Conservation (phyloP, 192 early-diverging fungal genomes). For the Podila epigama region DNA sequence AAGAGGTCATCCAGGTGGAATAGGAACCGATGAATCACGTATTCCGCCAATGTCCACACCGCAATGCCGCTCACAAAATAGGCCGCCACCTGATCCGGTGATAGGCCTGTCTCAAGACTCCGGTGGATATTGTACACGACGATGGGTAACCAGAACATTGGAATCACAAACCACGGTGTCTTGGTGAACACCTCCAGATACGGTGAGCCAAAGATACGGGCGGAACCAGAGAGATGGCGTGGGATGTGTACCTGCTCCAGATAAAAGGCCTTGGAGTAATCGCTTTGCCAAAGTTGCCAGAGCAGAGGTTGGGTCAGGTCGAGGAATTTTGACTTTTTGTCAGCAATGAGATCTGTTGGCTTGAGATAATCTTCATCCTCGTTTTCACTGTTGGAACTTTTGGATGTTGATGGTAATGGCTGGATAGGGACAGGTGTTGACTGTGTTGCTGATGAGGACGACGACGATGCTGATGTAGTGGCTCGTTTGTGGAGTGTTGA, state of each 20-base stretch:
- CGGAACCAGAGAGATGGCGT: slow-evolving; percentile 76
- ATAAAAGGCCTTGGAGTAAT: slow-evolving; percentile 85
- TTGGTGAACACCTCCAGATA: slow-evolving; percentile 85
- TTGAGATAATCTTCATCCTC: slow-evolving; percentile 49
- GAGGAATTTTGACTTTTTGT: slow-evolving; percentile 76
- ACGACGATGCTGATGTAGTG: background rate
- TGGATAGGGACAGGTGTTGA: background rate
- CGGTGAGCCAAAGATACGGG: slow-evolving; percentile 84
- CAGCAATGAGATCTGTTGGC: slow-evolving; percentile 54
- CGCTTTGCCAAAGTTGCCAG: slow-evolving; percentile 75
- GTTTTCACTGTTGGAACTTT: background rate
- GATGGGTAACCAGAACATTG: slow-evolving; percentile 88
- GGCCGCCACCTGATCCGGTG: slow-evolving; percentile 39
- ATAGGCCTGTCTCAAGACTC: slow-evolving; percentile 44
- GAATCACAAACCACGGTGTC: slow-evolving; percentile 93
- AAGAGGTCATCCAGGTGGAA: slow-evolving; percentile 92
- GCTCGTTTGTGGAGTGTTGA: background rate
- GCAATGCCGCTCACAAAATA: slow-evolving; percentile 74
- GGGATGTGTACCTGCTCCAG: slow-evolving; percentile 92
- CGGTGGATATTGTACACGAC: slow-evolving; percentile 54
- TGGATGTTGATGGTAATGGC: background rate
- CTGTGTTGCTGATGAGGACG: too few relatives aligned
- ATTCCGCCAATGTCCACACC: slow-evolving; percentile 90
- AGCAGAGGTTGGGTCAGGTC: slow-evolving; percentile 85
- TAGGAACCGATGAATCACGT: slow-evolving; percentile 89